phyloP scores from a whole-genome alignment of 1,139 yeast species.

The Blastobotrys arbuscula region DNA sequence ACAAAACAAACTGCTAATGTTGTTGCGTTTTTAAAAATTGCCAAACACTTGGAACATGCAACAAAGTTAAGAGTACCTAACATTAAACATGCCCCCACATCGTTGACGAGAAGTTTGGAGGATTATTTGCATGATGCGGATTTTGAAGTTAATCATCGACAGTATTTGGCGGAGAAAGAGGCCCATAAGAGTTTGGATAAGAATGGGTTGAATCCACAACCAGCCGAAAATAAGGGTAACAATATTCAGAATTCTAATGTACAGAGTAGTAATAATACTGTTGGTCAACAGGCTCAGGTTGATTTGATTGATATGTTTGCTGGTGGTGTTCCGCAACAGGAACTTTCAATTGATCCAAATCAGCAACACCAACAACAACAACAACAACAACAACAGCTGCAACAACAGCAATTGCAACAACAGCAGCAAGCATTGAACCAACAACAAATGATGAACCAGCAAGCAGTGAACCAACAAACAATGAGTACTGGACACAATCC shows the following conservation, averaged over 20 bases:
- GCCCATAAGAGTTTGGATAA: constrained; percentile 27
- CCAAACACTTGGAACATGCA: constrained; percentile 79
- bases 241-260: not conserved
- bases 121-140: constrained; percentile 86
- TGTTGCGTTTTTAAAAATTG: constrained; percentile 78
- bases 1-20: constrained; percentile 85
- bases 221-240: constrained; percentile 11
- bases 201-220: constrained; percentile 6
- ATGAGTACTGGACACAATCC: constrained; percentile 18
- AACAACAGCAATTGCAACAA: constrained; percentile 17
- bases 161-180: constrained; percentile 63
- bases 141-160: constrained; percentile 72
- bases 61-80: constrained; percentile 92
- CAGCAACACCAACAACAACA: constrained; percentile 6
- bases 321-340: constrained; percentile 15
- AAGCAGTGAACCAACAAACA: constrained; percentile 14
- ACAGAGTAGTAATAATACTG: not conserved
- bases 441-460: constrained; percentile 13
- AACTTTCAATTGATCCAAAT: constrained; percentile 10
- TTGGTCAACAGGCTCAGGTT: constrained; percentile 1
- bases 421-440: constrained; percentile 17
- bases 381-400: constrained; percentile 13
- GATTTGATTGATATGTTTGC: constrained; percentile 14
- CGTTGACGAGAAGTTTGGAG: constrained; percentile 77
- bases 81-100: constrained; percentile 95